These are phyloP conservation scores for Sclerotinia glacialis DNA, from an alignment of 2,329 filamentous ascomycete genomes.

Conservation along the genomic window DNA sequence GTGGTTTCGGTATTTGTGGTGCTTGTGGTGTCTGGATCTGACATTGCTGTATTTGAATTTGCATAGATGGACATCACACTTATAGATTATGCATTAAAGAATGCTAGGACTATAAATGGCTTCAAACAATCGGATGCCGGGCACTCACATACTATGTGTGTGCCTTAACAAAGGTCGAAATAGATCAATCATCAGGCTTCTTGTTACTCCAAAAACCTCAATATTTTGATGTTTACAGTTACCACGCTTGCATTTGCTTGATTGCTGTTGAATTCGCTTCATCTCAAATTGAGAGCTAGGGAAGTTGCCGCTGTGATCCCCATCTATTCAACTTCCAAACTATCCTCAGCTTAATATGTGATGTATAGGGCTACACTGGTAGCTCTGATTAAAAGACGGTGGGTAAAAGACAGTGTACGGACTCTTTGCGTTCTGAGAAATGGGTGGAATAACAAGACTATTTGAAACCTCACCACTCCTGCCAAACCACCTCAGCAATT, in stretches of 20 bases:
- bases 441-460: neutral
- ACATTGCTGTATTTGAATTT: neutral
- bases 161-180: too few species aligned
- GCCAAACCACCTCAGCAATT: neutral
- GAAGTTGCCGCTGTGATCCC: neutral
- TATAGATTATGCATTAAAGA: too few species aligned
- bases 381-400: neutral
- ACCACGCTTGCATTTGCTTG: neutral
- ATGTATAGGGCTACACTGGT: neutral
- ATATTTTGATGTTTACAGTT: neutral
- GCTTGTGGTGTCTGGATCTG: neutral
- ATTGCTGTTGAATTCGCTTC: too few species aligned
- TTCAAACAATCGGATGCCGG: too few species aligned
- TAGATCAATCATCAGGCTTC: too few species aligned
- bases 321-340: neutral
- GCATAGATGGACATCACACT: too few species aligned
- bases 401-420: neutral
- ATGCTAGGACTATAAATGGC: too few species aligned
- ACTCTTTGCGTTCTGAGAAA: neutral
- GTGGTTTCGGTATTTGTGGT: neutral
- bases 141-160: too few species aligned
- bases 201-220: too few species aligned
- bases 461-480: neutral
- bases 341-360: neutral
- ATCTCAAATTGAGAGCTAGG: neutral